phyloP scores from a whole-genome alignment of 2,329 filamentous ascomycete genomes.

The Didymella pomorum region DNA sequence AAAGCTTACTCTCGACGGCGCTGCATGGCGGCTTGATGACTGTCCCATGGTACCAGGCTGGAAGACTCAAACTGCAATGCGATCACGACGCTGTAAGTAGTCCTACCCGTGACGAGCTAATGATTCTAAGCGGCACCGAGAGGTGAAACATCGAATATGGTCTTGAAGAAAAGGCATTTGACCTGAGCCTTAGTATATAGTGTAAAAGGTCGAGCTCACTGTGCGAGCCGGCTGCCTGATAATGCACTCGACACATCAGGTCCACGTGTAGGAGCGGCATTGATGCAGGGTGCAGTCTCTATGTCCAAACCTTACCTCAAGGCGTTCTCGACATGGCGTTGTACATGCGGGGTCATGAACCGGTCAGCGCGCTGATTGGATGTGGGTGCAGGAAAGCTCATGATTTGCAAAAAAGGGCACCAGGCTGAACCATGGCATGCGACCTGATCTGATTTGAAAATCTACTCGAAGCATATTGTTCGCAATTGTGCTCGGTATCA shows the following conservation, averaged over 20 bases:
- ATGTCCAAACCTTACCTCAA: neutral
- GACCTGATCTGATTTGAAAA: no score
- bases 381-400: conserved; percentile 5
- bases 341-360: conserved; percentile 6
- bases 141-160: neutral
- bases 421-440: conserved; percentile 1
- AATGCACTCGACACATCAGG: neutral
- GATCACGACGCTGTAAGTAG: neutral
- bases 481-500: neutral
- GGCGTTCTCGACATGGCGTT: neutral
- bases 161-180: neutral
- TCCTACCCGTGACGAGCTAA: neutral
- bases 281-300: neutral
- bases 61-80: neutral
- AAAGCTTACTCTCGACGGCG: neutral
- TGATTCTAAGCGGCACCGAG: neutral
- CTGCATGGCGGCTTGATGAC: neutral
- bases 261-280: neutral
- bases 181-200: neutral
- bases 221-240: neutral
- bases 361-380: conserved; percentile 11
- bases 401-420: neutral
- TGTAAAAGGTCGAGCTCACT: neutral
- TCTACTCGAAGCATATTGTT: neutral
- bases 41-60: conserved; percentile 7